Evolutionary conservation across 1,139 yeast genomes (phyloP).

Genomic region (Geotrichum australiense): DNA sequence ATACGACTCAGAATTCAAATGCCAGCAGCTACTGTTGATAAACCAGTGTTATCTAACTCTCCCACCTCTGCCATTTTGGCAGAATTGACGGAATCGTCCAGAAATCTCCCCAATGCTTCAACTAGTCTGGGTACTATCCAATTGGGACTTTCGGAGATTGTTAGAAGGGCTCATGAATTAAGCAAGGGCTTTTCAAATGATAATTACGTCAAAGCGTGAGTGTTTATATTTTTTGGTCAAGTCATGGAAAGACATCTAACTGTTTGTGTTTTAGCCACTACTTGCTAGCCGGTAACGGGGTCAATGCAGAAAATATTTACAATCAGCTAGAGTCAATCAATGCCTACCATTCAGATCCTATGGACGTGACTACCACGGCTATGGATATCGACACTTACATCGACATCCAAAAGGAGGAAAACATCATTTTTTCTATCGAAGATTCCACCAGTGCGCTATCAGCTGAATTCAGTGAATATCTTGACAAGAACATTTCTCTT

Average conservation of each 20-base stretch:
- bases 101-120: constrained; percentile 57
- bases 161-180: constrained; percentile 57
- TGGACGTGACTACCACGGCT: constrained; percentile 14
- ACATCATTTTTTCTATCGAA: constrained; percentile 74
- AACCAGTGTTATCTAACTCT: constrained; percentile 9
- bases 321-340: constrained; percentile 41
- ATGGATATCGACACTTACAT: constrained; percentile 35
- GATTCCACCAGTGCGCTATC: constrained; percentile 70
- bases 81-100: constrained; percentile 65
- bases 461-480: constrained; percentile 71
- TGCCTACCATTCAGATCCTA: constrained; percentile 26
- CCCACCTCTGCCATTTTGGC: constrained; percentile 40
- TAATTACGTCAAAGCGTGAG: constrained; percentile 65
- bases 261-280: constrained; percentile 44
- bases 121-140: constrained; percentile 66
- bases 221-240: not conserved
- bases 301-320: constrained; percentile 82
- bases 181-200: constrained; percentile 42
- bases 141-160: constrained; percentile 70
- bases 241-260: not conserved
- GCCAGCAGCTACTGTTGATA: not conserved
- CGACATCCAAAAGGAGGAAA: constrained; percentile 70
- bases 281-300: constrained; percentile 80
- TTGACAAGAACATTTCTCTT: constrained; percentile 61
- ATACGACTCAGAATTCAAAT: too few species aligned